Evolutionary conservation across 73 alveolate species (phyloP), one percentile per base, ranked within the genome.

Genomic region (Blepharisma stoltei): DNA sequence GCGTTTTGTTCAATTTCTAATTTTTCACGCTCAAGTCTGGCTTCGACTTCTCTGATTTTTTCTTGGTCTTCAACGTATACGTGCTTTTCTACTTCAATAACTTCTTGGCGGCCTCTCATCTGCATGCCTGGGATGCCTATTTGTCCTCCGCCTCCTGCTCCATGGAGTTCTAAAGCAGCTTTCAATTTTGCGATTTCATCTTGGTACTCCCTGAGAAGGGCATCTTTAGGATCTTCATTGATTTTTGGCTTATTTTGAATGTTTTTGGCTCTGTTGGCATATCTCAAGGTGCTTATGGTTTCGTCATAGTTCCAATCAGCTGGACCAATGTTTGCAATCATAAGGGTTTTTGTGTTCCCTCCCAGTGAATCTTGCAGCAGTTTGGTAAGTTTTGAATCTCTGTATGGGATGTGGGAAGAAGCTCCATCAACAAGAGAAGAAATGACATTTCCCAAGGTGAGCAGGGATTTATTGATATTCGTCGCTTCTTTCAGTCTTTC

Each of bases 201-300:
- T 77, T 96, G 92, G 70, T 93, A 96, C 83, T 96, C 95, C 69
- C 95, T 90, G 49, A 96, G 89, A 86, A 96, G 89, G n/a, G 99
- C 98, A 87, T 96, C 99, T 88, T 96, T 96, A 25, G 99, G 99
- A 83, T 96, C 99, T 84, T 96, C 99, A 84, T 96, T 96, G 67
- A 96, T 94, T 68, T 86, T 91, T 18, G 99, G 99, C 54, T 90
- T 96, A 81, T 96, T 96, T 88, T 96, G 88, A 55, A 96, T 96
- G 70, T 90, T 90, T 82, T 96, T 96, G 11, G 99, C 99, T 81
- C 99, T 86, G 54, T 92, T 92, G 2, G 99, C 99, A 88, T 96
- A 96, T 81, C 99, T 83, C 21, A 96, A 77, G 54, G 99, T 96
- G 6, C 97, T 84, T 52, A 96, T 78, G 8, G 99, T 93, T 92